phyloP scores from a whole-genome alignment of 345 rosid species.

The Diplotaxis tenuifolia region DNA sequence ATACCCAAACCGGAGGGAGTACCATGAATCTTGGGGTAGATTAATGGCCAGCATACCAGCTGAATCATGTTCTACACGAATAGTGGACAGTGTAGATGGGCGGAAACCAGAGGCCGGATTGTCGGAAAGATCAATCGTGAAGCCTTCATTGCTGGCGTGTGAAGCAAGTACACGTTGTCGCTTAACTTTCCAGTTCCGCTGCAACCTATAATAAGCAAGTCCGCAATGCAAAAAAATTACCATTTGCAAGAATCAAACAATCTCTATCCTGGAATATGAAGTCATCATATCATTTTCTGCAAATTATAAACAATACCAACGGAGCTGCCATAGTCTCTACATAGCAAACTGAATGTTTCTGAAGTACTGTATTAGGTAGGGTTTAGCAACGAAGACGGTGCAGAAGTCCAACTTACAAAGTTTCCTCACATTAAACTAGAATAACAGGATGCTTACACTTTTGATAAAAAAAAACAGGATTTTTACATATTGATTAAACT shows the following conservation, averaged over 20 bases:
- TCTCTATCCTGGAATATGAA: slow-evolving; percentile 10
- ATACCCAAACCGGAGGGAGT: slow-evolving; percentile 72
- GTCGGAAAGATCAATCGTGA: slow-evolving; percentile 83
- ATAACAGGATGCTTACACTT: not conserved
- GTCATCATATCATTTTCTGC: slow-evolving; percentile 6
- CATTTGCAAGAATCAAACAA: not conserved
- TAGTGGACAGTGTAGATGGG: slow-evolving; percentile 61
- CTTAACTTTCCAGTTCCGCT: slow-evolving; percentile 98
- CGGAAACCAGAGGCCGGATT: slow-evolving; percentile 51
- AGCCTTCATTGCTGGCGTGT: slow-evolving; percentile 71
- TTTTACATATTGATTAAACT: not conserved
- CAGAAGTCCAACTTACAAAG: not conserved
- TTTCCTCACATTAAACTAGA: not conserved
- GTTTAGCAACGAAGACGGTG: not conserved
- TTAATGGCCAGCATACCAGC: slow-evolving; percentile 91
- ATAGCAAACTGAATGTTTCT: slow-evolving; percentile 10
- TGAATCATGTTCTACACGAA: slow-evolving; percentile 78
- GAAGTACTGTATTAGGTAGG: not conserved
- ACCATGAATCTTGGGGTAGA: slow-evolving; percentile 70
- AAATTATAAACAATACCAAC: not conserved
- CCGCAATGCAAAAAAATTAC: slow-evolving; percentile 1
- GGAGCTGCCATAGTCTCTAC: not conserved
- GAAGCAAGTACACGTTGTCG: slow-evolving; percentile 73
- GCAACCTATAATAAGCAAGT: slow-evolving; percentile 68
- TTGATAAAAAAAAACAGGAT: too few species aligned